Conservation (phyloP, 2,329 filamentous ascomycete species). For the Elsinoe arachidis region DNA sequence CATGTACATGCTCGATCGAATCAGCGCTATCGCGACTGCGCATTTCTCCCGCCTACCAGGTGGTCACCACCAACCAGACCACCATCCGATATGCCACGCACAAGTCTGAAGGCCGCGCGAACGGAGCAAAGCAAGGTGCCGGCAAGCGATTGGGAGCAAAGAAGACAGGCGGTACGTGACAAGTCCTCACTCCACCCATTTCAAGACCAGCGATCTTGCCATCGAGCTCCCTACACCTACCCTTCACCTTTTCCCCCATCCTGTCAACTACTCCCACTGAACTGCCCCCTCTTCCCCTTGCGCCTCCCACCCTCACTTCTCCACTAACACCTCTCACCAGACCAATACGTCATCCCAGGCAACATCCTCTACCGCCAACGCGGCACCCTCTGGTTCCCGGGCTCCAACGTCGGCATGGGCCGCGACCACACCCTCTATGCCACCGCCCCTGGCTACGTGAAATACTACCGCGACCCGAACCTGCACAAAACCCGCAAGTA, state of each 20-base stretch:
- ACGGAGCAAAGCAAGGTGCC: constrained; percentile 59
- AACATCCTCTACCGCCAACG: constrained; percentile 98
- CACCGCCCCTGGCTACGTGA: constrained; percentile 77
- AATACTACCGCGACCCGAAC: constrained; percentile 86
- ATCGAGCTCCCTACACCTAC: background rate
- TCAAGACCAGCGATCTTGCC: background rate
- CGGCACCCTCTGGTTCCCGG: constrained; percentile 87
- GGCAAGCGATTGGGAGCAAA: constrained; percentile 92
- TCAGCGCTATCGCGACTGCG: constrained; percentile 25
- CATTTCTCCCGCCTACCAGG: constrained; percentile 19
- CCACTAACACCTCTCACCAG: constrained; percentile 35
- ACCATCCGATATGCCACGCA: constrained; percentile 53
- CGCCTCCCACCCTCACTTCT: background rate
- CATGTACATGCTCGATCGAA: constrained; percentile 18
- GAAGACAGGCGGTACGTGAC: constrained; percentile 66
- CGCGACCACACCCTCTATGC: constrained; percentile 95
- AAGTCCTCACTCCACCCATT: background rate
- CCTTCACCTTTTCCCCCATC: too few relatives aligned
- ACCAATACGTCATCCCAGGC: constrained; percentile 86
- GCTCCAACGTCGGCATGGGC: constrained; percentile 91
- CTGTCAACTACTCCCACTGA: background rate
- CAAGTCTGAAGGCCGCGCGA: constrained; percentile 58
- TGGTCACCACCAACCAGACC: constrained; percentile 15
- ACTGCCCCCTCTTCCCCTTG: background rate
- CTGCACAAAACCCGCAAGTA: constrained; percentile 81